Evolutionary conservation across 2,329 filamentous ascomycete genomes (phyloP).

Genomic region (Xylaria sp.): DNA sequence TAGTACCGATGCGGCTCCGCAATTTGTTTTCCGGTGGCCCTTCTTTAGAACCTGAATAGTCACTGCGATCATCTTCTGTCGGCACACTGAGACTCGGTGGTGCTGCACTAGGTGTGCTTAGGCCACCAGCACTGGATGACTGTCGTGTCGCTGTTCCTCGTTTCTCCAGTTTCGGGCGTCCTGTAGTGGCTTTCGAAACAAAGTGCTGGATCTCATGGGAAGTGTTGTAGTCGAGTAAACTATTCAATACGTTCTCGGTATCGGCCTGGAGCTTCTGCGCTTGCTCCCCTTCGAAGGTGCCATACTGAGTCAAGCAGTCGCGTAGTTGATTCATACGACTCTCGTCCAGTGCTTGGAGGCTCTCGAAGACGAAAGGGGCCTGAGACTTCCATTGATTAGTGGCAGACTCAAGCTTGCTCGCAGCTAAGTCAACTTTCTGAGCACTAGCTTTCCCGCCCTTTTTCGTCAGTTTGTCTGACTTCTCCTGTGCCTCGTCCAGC

Average conservation of each 20-base stretch:
- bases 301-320: constrained; percentile 87
- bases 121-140: constrained; percentile 45
- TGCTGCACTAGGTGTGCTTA: constrained; percentile 36
- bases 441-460: constrained; percentile 79
- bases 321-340: constrained; percentile 86
- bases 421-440: constrained; percentile 77
- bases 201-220: constrained; percentile 85
- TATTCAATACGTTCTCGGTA: constrained; percentile 79
- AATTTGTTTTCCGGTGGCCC: constrained; percentile 59
- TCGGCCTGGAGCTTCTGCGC: constrained; percentile 76
- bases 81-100: constrained; percentile 39
- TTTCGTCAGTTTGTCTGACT: constrained; percentile 79
- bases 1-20: constrained; percentile 70
- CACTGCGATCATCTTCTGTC: constrained; percentile 50
- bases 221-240: constrained; percentile 85
- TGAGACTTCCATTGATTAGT: constrained; percentile 89
- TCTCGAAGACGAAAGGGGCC: constrained; percentile 93
- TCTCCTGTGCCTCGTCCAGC: constrained; percentile 82
- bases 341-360: constrained; percentile 89
- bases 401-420: constrained; percentile 76
- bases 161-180: constrained; percentile 52
- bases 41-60: constrained; percentile 52
- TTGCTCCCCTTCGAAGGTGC: constrained; percentile 90
- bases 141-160: constrained; percentile 49
- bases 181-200: constrained; percentile 50